Conservation (phyloP, 208 protist genomes). For the Naegleria fowleri region DNA sequence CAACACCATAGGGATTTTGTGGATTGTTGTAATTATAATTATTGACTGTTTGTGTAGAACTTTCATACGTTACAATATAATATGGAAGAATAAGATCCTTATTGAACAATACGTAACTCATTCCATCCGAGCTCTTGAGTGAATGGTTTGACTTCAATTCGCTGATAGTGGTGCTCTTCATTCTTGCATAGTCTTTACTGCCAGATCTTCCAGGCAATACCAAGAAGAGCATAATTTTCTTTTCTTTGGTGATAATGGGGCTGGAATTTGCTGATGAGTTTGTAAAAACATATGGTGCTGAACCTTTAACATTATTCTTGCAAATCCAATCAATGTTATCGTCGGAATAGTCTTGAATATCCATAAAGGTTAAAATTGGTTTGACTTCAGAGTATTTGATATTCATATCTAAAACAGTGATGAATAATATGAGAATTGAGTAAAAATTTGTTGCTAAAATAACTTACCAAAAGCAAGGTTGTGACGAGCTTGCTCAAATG, state of each 20-base stretch:
- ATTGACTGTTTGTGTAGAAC: background rate
- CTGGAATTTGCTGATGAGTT: background rate
- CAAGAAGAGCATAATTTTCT: background rate
- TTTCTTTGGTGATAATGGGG: background rate
- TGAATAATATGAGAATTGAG: no score
- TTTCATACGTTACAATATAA: background rate
- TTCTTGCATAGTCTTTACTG: background rate
- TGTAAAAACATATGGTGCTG: background rate
- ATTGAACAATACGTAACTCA: background rate
- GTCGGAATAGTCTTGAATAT: background rate
- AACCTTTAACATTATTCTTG: background rate
- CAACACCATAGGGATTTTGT: background rate
- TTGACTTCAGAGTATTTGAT: background rate
- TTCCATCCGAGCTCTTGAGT: background rate
- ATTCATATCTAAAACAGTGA: no score
- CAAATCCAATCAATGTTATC: conserved; percentile 15
- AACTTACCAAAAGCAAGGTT: background rate
- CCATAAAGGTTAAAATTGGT: background rate
- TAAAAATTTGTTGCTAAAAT: no score
- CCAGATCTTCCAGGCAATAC: background rate
- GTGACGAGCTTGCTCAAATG: background rate
- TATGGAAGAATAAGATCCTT: background rate
- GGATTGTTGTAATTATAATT: background rate
- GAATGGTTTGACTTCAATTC: background rate
- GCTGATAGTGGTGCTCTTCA: background rate